phyloP scores from a whole-genome alignment of 768 basidiomycete genomes.

The Lactarius akahatsu region DNA sequence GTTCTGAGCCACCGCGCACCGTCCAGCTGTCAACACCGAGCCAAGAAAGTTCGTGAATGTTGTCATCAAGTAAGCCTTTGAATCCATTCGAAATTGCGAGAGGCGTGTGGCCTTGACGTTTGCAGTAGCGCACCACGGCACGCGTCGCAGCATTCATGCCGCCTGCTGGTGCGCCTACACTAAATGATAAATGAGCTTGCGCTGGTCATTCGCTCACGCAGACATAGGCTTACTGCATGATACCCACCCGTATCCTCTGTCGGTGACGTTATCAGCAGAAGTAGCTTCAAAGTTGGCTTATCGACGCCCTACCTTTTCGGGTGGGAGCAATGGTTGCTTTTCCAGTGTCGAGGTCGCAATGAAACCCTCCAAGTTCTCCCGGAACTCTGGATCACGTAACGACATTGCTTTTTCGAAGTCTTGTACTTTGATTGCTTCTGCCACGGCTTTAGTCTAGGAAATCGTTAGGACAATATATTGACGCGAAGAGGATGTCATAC shows the following conservation, averaged over 20 bases:
- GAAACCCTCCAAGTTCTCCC: conserved; percentile 86
- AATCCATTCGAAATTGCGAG: conserved; percentile 95
- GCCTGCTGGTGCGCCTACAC: conserved; percentile 95
- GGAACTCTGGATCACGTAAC: conserved; percentile 88
- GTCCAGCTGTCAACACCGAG: conserved; percentile 97
- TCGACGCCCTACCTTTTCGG: conserved; percentile 33
- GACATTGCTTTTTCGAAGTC: conserved; percentile 88
- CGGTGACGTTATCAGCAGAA: conserved; percentile 8
- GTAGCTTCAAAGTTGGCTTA: not conserved
- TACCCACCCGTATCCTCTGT: conserved; percentile 74
- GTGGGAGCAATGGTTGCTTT: conserved; percentile 35
- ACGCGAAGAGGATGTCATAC: conserved; percentile 40
- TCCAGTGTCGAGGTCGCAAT: conserved; percentile 64
- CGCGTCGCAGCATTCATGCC: conserved; percentile 99
- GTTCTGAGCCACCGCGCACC: conserved; percentile 93
- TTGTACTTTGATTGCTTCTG: conserved; percentile 73
- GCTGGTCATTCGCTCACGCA: conserved; percentile 8
- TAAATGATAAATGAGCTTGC: conserved; percentile 36
- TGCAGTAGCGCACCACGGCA: conserved; percentile 89
- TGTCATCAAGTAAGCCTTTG: conserved; percentile 89
- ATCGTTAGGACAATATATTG: conserved; percentile 14
- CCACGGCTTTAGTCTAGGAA: conserved; percentile 78
- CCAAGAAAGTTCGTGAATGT: conserved; percentile 86
- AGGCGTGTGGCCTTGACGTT: conserved; percentile 90
- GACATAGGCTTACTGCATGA: conserved; percentile 69